A percentile compares a stretch with the other conserved stretches of the same genome.
These are phyloP conservation scores for Gossypium thurberi DNA, from an alignment of 345 rosid genomes.

Conservation along the genomic window DNA sequence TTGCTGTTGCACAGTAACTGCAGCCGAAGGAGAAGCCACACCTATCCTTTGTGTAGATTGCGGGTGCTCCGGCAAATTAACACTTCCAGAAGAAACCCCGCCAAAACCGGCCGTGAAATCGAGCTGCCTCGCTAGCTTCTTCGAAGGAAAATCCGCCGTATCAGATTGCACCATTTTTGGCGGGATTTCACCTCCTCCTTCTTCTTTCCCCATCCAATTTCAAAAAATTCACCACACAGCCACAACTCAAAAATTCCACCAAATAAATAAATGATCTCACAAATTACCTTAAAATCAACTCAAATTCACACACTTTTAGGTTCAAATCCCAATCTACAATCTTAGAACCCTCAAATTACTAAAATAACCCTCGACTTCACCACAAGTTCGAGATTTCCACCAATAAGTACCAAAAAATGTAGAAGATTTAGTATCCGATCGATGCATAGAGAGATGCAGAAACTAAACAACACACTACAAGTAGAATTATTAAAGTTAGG, in stretches of 20 bases:
- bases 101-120: conserved; percentile 65
- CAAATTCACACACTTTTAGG: conserved; percentile 35
- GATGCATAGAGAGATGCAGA: conserved; percentile 13
- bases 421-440: conserved; percentile 26
- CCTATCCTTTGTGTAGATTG: conserved; percentile 16
- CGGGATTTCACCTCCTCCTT: conserved; percentile 64
- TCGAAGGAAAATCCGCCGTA: conserved; percentile 36
- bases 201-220: conserved; percentile 64
- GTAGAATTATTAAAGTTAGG: neutral
- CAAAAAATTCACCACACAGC: conserved; percentile 14
- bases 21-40: neutral
- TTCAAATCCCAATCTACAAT: conserved; percentile 25
- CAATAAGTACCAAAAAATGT: conserved; percentile 4
- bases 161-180: conserved; percentile 52
- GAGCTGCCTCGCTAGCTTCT: conserved; percentile 87
- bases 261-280: conserved; percentile 7
- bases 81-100: conserved; percentile 26
- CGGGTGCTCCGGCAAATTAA: conserved; percentile 52
- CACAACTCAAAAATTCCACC: conserved; percentile 1
- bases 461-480: conserved; percentile 3
- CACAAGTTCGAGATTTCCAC: conserved; percentile 36
- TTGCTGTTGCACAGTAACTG: no score
- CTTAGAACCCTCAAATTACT: conserved; percentile 18
- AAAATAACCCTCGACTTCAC: conserved; percentile 18
- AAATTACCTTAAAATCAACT: conserved; percentile 29